phyloP scores from a whole-genome alignment of 1,139 yeast species.

The Kluyveromyces sp. region DNA sequence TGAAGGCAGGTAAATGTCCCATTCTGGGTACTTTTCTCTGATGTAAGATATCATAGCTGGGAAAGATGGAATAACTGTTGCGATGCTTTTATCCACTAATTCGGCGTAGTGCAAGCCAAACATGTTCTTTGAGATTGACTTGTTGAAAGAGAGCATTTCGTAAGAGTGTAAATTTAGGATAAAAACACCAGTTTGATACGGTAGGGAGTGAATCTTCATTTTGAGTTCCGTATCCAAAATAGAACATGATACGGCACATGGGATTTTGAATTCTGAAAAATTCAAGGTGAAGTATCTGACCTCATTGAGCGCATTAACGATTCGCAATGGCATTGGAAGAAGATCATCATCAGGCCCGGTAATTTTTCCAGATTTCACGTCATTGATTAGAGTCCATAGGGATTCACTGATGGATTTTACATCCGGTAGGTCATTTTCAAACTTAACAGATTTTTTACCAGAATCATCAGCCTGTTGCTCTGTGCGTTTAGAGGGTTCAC shows the following conservation, averaged over 20 bases:
- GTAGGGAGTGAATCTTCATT: constrained; percentile 63
- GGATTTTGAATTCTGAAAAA: constrained; percentile 40
- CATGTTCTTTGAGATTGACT: constrained; percentile 67
- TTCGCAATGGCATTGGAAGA: constrained; percentile 34
- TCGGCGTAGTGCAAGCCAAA: constrained; percentile 56
- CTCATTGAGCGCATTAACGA: constrained; percentile 41
- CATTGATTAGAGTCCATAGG: constrained; percentile 23
- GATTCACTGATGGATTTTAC: constrained; percentile 25
- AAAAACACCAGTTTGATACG: constrained; percentile 82
- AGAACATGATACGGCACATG: constrained; percentile 65
- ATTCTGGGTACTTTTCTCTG: constrained; percentile 35
- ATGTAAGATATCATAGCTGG: constrained; percentile 45
- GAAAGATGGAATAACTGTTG: constrained; percentile 60
- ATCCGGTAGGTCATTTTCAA: constrained; percentile 24
- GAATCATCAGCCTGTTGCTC: constrained; percentile 8
- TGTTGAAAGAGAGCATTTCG: constrained; percentile 44
- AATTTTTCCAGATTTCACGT: constrained; percentile 24
- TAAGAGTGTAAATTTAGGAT: constrained; percentile 38
- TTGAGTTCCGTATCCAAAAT: constrained; percentile 40
- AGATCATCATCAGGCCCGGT: constrained; percentile 26
- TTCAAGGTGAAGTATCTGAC: constrained; percentile 58
- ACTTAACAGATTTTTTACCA: constrained; percentile 28
- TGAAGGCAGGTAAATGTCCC: constrained; percentile 27
- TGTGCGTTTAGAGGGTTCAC: neutral
- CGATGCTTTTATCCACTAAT: constrained; percentile 45